These are phyloP conservation scores for Rhizophora apiculata DNA, from an alignment of 345 rosid species.

Conservation along the genomic window DNA sequence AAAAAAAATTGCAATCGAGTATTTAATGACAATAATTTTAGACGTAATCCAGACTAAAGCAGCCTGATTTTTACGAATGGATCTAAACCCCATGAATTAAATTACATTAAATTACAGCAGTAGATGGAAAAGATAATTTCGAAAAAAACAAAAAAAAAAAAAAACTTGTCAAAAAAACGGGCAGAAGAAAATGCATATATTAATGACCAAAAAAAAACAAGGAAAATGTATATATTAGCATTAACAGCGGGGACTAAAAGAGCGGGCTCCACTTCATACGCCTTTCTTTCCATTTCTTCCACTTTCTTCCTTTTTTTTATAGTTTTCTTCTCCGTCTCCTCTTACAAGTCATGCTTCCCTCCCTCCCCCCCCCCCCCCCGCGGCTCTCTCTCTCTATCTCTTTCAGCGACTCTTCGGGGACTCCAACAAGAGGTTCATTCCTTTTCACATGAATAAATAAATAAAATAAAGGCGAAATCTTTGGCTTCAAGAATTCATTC, in stretches of 20 bases:
- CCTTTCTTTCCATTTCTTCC: not conserved
- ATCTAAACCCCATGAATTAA: too few relatives aligned
- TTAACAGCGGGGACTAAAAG: not conserved
- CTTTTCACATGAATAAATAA: not conserved
- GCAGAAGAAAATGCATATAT: too few relatives aligned
- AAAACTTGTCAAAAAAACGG: not conserved
- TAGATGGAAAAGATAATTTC: not conserved
- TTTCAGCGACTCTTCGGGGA: not conserved
- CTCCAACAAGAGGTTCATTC: not conserved
- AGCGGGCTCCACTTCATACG: constrained; percentile 7
- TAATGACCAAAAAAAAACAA: too few relatives aligned
- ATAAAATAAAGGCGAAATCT: not conserved
- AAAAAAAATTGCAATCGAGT: not conserved
- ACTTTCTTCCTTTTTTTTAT: not conserved
- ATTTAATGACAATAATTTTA: not conserved
- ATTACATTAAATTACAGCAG: too few relatives aligned
- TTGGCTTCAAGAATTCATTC: not conserved
- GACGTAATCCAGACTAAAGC: not conserved
- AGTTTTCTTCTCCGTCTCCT: not conserved
- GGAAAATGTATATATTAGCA: too few relatives aligned
- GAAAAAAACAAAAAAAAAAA: not conserved
- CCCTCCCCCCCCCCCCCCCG: too few relatives aligned
- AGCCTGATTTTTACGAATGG: too few relatives aligned
- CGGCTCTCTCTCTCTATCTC: too few relatives aligned
- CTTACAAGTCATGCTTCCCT: not conserved